phyloP scores from a whole-genome alignment of 306 rosid genomes.

The Amphicarpaea edgeworthii region DNA sequence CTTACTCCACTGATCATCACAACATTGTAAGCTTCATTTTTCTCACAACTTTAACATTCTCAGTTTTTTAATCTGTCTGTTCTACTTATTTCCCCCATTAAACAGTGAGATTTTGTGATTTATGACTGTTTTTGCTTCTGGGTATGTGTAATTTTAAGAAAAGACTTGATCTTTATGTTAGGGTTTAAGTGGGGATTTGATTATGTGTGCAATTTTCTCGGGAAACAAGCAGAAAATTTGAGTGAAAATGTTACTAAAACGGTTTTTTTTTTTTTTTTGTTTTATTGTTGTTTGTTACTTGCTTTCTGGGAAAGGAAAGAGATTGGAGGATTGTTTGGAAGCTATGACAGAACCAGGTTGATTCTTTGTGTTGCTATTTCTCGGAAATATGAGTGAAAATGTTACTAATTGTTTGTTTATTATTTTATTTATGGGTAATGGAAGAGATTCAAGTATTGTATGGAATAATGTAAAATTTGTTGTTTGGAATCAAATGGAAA shows the following conservation, averaged over 20 bases:
- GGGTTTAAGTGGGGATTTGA: no score
- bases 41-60: neutral
- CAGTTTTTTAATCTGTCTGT: neutral
- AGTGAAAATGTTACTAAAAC: neutral
- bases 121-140: slow-evolving; percentile 7
- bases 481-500: neutral
- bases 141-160: neutral
- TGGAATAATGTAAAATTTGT: neutral
- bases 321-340: neutral
- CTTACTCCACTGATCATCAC: slow-evolving; percentile 51
- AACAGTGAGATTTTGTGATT: neutral
- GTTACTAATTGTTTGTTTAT: neutral
- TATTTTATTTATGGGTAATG: neutral
- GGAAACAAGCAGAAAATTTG: no score
- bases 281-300: neutral
- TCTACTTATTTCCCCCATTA: neutral
- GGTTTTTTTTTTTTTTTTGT: neutral
- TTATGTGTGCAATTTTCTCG: no score
- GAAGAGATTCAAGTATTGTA: neutral
- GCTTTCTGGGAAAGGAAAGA: neutral
- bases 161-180: slow-evolving; percentile 18
- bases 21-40: slow-evolving; percentile 52
- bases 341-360: neutral
- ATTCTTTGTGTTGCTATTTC: neutral
- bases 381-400: neutral